These are phyloP conservation scores for Lyophyllum decastes DNA, from an alignment of 768 basidiomycete genomes.

Conservation along the genomic window DNA sequence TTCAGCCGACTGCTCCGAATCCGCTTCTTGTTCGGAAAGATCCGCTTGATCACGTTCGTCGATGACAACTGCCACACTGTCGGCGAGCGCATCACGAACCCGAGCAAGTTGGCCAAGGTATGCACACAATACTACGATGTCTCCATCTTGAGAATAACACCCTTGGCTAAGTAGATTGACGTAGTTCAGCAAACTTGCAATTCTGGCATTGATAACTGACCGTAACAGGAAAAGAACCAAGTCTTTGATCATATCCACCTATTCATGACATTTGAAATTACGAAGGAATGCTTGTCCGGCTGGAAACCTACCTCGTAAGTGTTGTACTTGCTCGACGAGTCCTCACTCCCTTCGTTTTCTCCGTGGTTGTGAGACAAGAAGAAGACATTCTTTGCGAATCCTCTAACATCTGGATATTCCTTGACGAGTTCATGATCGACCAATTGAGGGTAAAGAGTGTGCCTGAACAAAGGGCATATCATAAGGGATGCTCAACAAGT, in stretches of 20 bases:
- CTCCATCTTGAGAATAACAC: conserved; percentile 44
- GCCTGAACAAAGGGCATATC: conserved; percentile 29
- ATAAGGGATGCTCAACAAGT: background rate
- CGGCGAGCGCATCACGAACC: conserved; percentile 37
- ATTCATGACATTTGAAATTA: background rate
- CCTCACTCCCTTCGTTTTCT: conserved; percentile 61
- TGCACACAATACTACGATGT: conserved; percentile 49
- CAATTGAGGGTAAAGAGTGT: conserved; percentile 61
- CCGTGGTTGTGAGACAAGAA: conserved; percentile 64
- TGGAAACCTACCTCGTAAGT: conserved; percentile 54
- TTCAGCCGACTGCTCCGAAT: conserved; percentile 30
- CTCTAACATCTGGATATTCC: conserved; percentile 56
- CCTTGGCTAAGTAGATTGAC: conserved; percentile 34
- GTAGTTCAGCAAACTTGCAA: background rate
- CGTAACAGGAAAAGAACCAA: conserved; percentile 45
- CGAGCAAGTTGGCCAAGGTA: conserved; percentile 47
- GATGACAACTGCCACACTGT: conserved; percentile 60
- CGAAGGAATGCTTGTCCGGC: background rate
- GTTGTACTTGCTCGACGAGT: conserved; percentile 70
- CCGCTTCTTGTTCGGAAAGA: conserved; percentile 56
- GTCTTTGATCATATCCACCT: conserved; percentile 47
- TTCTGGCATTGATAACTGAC: conserved; percentile 15
- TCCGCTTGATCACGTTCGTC: conserved; percentile 69
- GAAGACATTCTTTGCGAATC: conserved; percentile 64
- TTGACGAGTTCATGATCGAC: conserved; percentile 56